Percentiles rank a stretch among this genome's conserved stretches.
phyloP scores from a whole-genome alignment of 441 rosid genomes.

The Monsonia emarginata region DNA sequence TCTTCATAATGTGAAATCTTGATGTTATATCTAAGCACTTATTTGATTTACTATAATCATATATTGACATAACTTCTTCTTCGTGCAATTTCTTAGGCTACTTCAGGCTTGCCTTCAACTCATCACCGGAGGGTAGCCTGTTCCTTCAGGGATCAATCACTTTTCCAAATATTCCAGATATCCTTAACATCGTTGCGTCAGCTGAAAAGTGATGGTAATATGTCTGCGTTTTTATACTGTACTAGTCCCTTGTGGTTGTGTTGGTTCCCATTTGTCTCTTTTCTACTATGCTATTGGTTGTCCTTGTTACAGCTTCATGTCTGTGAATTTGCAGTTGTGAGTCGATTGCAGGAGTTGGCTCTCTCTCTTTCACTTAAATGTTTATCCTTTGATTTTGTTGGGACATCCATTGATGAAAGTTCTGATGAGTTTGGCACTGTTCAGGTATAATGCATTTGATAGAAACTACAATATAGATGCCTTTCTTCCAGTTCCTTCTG shows the following conservation, averaged over 20 bases:
- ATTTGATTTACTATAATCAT: background rate
- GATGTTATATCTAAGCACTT: background rate
- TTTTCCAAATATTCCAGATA: constrained; percentile 86
- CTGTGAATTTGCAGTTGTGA: constrained; percentile 37
- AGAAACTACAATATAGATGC: constrained; percentile 6
- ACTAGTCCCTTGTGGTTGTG: background rate
- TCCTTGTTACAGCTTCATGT: constrained; percentile 9
- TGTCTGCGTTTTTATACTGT: constrained; percentile 7
- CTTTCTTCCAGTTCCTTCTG: constrained; percentile 1
- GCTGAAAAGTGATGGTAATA: constrained; percentile 83
- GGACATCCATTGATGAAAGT: constrained; percentile 94
- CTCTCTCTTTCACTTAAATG: constrained; percentile 91
- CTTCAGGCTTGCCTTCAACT: constrained; percentile 69
- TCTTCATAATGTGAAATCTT: too few relatives aligned
- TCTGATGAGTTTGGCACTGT: constrained; percentile 98
- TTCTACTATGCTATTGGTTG: constrained; percentile 10
- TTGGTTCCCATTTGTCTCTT: background rate
- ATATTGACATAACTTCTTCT: background rate
- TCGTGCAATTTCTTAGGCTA: constrained; percentile 38
- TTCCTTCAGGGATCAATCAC: constrained; percentile 88
- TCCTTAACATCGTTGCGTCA: constrained; percentile 77
- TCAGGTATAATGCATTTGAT: constrained; percentile 38
- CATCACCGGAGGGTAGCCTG: constrained; percentile 87
- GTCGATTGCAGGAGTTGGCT: constrained; percentile 83
- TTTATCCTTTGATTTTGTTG: constrained; percentile 92